phyloP scores from a whole-genome alignment of 2,329 filamentous ascomycete species.

The Fusarium sp. region DNA sequence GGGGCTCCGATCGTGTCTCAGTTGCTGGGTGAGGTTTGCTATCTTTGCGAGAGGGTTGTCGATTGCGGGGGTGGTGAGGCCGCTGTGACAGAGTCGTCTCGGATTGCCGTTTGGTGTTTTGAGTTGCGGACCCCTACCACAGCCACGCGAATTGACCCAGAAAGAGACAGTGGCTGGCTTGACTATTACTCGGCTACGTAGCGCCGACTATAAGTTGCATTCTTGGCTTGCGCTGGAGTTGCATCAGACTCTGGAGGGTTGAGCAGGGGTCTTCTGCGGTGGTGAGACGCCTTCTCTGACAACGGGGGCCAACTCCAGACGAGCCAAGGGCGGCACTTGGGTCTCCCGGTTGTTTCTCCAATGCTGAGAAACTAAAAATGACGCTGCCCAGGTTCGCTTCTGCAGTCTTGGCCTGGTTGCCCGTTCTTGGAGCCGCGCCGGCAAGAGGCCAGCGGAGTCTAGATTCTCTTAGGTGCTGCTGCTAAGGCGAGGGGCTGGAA shows the following conservation, averaged over 20 bases:
- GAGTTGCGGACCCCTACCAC: slow-evolving; percentile 27
- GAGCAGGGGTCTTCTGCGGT: slow-evolving; percentile 11
- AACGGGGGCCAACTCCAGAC: slow-evolving; percentile 29
- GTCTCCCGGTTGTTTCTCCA: slow-evolving; percentile 23
- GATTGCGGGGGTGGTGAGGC: slow-evolving; percentile 40
- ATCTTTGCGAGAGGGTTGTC: slow-evolving; percentile 32
- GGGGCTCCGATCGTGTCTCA: slow-evolving; percentile 29
- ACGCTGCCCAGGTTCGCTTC: neutral
- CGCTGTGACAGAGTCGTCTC: slow-evolving; percentile 57
- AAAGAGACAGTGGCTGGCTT: slow-evolving; percentile 14
- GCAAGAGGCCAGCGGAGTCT: neutral
- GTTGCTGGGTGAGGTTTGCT: slow-evolving; percentile 2
- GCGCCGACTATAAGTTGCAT: slow-evolving; percentile 28
- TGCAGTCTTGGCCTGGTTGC: neutral
- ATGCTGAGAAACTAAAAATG: neutral
- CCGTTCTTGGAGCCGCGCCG: neutral
- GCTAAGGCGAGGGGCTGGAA: slow-evolving; percentile 9
- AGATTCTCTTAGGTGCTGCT: slow-evolving; percentile 18
- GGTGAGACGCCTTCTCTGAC: slow-evolving; percentile 40
- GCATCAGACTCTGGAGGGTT: slow-evolving; percentile 7
- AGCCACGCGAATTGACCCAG: slow-evolving; percentile 17
- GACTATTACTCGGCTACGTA: slow-evolving; percentile 12
- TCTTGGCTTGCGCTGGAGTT: slow-evolving; percentile 25
- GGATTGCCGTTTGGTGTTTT: slow-evolving; percentile 50
- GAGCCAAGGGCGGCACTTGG: slow-evolving; percentile 39